Evolutionary conservation across 2,329 filamentous ascomycete genomes (phyloP).

Genomic region (Phaeosphaeria sp.): DNA sequence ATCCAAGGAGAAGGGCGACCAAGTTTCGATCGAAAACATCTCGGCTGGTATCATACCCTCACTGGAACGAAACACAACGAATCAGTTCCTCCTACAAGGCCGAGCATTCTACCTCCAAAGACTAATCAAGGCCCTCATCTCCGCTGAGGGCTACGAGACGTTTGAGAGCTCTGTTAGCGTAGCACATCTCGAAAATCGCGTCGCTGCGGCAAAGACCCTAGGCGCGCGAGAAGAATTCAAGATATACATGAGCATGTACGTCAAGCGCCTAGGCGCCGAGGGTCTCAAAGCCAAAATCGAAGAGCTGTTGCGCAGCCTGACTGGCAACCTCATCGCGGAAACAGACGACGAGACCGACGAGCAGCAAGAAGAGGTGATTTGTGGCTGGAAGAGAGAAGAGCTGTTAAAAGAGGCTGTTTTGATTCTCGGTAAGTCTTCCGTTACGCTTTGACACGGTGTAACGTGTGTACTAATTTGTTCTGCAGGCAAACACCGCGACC

Average conservation of each 20-base stretch:
- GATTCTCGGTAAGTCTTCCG: constrained; percentile 73
- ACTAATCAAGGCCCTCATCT: constrained; percentile 86
- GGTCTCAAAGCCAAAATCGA: constrained; percentile 88
- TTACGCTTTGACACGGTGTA: background rate
- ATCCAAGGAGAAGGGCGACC: constrained; percentile 51
- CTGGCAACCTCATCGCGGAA: constrained; percentile 71
- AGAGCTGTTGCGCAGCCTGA: constrained; percentile 81
- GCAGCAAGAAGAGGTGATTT: constrained; percentile 71
- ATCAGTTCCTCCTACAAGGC: constrained; percentile 88
- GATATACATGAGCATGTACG: constrained; percentile 97
- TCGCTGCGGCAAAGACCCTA: constrained; percentile 85
- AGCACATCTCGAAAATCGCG: constrained; percentile 91
- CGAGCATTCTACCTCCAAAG: constrained; percentile 90
- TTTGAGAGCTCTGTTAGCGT: constrained; percentile 93
- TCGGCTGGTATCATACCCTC: constrained; percentile 93
- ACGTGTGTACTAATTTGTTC: constrained; percentile 36
- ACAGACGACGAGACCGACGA: constrained; percentile 64
- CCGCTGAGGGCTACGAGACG: constrained; percentile 87
- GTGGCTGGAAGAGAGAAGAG: constrained; percentile 89
- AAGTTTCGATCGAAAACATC: constrained; percentile 64
- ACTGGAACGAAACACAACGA: constrained; percentile 92
- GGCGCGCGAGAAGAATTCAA: constrained; percentile 91
- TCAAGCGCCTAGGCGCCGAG: constrained; percentile 91
- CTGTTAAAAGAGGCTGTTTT: constrained; percentile 89
- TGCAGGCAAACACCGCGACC: constrained; percentile 89